Conservation (phyloP, 1,284 basidiomycete genomes). For the Porogramme epimiltina region DNA sequence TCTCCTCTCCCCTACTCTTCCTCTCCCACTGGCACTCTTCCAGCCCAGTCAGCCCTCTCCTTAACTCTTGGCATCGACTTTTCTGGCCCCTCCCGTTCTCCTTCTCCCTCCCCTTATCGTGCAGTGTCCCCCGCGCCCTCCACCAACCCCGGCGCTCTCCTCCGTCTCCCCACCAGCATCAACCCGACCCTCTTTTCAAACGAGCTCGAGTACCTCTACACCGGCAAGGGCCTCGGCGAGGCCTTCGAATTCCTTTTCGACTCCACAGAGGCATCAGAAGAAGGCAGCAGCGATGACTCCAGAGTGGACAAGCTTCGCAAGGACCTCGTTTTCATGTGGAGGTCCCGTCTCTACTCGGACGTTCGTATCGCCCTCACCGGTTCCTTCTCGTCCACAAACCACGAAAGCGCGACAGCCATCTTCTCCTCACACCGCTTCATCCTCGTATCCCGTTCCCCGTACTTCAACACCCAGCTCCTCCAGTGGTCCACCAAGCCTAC, state of each 20-base stretch:
- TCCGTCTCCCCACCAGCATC: constrained; percentile 66
- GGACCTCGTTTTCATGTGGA: constrained; percentile 96
- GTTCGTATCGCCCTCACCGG: constrained; percentile 78
- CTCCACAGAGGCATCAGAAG: constrained; percentile 50
- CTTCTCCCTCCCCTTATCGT: constrained; percentile 49
- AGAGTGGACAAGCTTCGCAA: constrained; percentile 87
- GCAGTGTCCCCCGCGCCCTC: constrained; percentile 48
- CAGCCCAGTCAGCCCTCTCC: constrained; percentile 64
- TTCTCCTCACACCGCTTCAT: constrained; percentile 95
- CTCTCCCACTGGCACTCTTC: constrained; percentile 50
- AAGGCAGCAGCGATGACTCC: constrained; percentile 63
- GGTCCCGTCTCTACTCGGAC: constrained; percentile 90
- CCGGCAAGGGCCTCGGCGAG: constrained; percentile 83
- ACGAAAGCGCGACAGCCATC: constrained; percentile 73
- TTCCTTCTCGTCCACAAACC: constrained; percentile 58
- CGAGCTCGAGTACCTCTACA: constrained; percentile 90
- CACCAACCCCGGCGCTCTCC: constrained; percentile 39
- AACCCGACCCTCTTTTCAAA: constrained; percentile 80
- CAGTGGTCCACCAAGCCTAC: constrained; percentile 49
- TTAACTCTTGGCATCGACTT: constrained; percentile 52
- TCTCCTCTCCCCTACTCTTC: constrained; percentile 61
- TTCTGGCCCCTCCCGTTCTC: constrained; percentile 50
- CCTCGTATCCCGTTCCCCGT: constrained; percentile 85
- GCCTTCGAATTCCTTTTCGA: constrained; percentile 91
- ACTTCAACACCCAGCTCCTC: constrained; percentile 79